These are phyloP conservation scores for Macadamia tetraphylla DNA, from an alignment of 164 flowering plant genomes.

Conservation along the genomic window DNA sequence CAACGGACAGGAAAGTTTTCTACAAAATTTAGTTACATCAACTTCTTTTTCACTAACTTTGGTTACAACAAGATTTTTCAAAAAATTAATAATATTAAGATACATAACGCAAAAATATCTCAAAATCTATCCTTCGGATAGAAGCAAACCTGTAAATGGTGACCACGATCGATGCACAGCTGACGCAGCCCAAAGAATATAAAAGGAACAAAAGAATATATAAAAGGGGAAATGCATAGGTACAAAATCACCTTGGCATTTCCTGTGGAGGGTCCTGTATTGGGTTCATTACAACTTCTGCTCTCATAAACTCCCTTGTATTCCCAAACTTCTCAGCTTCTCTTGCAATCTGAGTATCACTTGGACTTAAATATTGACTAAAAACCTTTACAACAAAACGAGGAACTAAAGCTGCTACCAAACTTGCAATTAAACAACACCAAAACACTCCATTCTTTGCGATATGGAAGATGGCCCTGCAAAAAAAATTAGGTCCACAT, in stretches of 20 bases:
- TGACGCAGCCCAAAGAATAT: slow-evolving; percentile 28
- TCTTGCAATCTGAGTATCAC: slow-evolving; percentile 71
- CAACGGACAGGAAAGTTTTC: too few species aligned
- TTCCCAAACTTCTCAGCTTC: slow-evolving; percentile 68
- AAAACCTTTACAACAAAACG: slow-evolving; percentile 67
- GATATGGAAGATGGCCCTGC: slow-evolving; percentile 79
- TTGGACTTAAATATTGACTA: slow-evolving; percentile 41
- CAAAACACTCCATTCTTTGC: slow-evolving; percentile 49
- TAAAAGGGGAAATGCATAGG: background rate
- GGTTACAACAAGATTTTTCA: background rate
- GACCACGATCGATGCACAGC: slow-evolving; percentile 6
- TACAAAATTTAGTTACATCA: background rate
- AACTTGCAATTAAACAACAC: slow-evolving; percentile 61
- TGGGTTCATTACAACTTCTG: slow-evolving; percentile 57
- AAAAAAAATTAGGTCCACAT: slow-evolving; percentile 6
- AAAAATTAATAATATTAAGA: slow-evolving; percentile 4
- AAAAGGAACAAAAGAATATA: background rate
- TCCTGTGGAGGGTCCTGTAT: slow-evolving; percentile 23
- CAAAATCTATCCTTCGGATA: slow-evolving; percentile 37
- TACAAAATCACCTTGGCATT: slow-evolving; percentile 17
- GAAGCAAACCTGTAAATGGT: slow-evolving; percentile 16
- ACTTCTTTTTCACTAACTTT: background rate
- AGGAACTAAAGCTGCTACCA: slow-evolving; percentile 57
- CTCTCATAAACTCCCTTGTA: slow-evolving; percentile 22
- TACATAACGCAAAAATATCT: slow-evolving; percentile 1